These are phyloP conservation scores for Pseudohyphozyma bogoriensis DNA, from an alignment of 768 basidiomycete species.

Conservation along the genomic window DNA sequence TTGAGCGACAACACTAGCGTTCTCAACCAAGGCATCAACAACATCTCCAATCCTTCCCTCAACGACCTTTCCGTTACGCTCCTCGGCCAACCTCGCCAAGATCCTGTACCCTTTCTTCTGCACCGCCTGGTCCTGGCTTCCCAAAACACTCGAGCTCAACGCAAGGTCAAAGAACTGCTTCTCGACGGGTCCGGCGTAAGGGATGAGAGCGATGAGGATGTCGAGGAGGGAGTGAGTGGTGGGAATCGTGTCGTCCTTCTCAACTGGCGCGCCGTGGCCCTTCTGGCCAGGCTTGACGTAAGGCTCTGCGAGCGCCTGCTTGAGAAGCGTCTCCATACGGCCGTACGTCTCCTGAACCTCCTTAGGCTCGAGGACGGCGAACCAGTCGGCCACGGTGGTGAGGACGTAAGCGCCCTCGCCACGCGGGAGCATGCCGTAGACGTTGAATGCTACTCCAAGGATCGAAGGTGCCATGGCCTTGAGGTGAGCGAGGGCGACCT, in stretches of 20 bases:
- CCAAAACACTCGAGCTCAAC: slow-evolving; percentile 57
- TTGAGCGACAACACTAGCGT: slow-evolving; percentile 55
- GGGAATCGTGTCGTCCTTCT: not conserved
- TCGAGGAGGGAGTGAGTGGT: slow-evolving; percentile 46
- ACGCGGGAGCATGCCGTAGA: slow-evolving; percentile 69
- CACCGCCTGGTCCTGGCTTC: slow-evolving; percentile 69
- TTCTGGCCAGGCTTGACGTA: slow-evolving; percentile 30
- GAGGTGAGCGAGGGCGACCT: slow-evolving; percentile 59
- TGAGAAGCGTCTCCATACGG: slow-evolving; percentile 65
- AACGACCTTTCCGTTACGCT: slow-evolving; percentile 45
- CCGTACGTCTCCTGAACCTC: slow-evolving; percentile 70
- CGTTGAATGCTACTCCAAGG: slow-evolving; percentile 90
- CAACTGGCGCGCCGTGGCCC: slow-evolving; percentile 1
- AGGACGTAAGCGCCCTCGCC: slow-evolving; percentile 64
- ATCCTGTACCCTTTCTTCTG: slow-evolving; percentile 95
- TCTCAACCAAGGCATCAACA: slow-evolving; percentile 55
- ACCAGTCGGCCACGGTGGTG: slow-evolving; percentile 80
- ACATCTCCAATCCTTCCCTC: slow-evolving; percentile 49
- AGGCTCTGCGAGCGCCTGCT: slow-evolving; percentile 48
- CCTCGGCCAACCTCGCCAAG: slow-evolving; percentile 61
- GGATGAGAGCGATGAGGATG: slow-evolving; percentile 61
- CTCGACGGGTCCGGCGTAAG: slow-evolving; percentile 8
- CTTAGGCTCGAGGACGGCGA: slow-evolving; percentile 55
- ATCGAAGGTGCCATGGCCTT: slow-evolving; percentile 76
- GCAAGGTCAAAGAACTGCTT: slow-evolving; percentile 20